Base-by-base conservation (phyloP, 495 filamentous ascomycete genomes). In the Bryoglossum gracile region DNA sequence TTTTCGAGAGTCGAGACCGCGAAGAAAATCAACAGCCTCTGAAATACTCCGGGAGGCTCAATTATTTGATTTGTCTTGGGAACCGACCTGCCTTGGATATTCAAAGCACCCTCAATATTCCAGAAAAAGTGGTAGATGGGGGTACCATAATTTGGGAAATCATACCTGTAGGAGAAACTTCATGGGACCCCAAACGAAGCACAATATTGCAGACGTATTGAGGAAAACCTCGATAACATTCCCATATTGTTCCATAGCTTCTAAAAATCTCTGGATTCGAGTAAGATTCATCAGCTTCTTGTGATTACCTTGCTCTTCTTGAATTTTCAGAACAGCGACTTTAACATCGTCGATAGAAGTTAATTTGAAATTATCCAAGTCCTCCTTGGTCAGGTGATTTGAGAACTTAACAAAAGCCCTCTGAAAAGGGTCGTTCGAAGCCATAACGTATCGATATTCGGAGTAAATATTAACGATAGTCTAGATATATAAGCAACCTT, bases 121-220 rank as follows among this genome's bases (percentile, higher is more conserved):
- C n/a, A n/a, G n/a, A 3, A 43, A 28, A 23, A 10, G 13, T 13
- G 40, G 24, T 23, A 43, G 40, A 43, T 28, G n/a, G 4, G 21
- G 14, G 22, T 43, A 19, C 16, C 1, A 43, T 5, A 25, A 3
- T 43, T 43, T 43, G 14, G 3, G 9, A 14, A 13, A 14, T 25
- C 44, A 13, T 24, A 68, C 65, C 54, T 50, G 46, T 17, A 63
- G 47, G 26, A 65, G 34, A 43, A 57, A 60, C 21, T 57, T 56
- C 30, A 61, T 45, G 21, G 67, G 65, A 0, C 64, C 62, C 71
- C 69, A 72, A 16, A 74, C 57, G 37, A 65, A 71, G n/a, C 58
- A 54, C 3, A 72, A 43, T 14, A 72, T 50, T 10, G 62, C 48
- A 1, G 56, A 53, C 4, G 51, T 53, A 34, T 70, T 65, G 2